Conservation (phyloP, 306 rosid species). For the Oxytropis ochrocephala region DNA sequence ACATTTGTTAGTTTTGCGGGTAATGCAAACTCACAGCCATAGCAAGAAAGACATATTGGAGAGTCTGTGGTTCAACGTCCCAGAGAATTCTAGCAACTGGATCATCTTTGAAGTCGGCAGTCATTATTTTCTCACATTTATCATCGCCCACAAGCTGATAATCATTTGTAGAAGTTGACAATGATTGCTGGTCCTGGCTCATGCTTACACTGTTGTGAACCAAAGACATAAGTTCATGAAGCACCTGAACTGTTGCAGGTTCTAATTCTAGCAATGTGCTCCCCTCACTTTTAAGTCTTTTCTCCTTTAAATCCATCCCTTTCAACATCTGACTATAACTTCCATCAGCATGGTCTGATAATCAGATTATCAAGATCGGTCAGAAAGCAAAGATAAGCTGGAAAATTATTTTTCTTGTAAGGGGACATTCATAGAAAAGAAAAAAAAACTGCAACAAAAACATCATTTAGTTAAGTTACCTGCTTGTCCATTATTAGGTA, state of each 20-base stretch:
- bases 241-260: slow-evolving; percentile 58
- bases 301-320: slow-evolving; percentile 40
- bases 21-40: slow-evolving; percentile 66
- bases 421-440: neutral
- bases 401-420: slow-evolving; percentile 7
- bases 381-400: slow-evolving; percentile 13
- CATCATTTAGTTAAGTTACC: slow-evolving; percentile 36
- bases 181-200: slow-evolving; percentile 33
- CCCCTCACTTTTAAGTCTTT: slow-evolving; percentile 30
- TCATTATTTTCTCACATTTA: slow-evolving; percentile 28
- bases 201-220: slow-evolving; percentile 56
- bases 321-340: slow-evolving; percentile 33
- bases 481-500: slow-evolving; percentile 30
- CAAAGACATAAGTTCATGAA: slow-evolving; percentile 73
- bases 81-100: slow-evolving; percentile 60
- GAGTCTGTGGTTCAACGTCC: slow-evolving; percentile 49
- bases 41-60: slow-evolving; percentile 62
- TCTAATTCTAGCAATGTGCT: slow-evolving; percentile 45
- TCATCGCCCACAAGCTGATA: slow-evolving; percentile 31
- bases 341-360: slow-evolving; percentile 38
- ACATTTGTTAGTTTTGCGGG: slow-evolving; percentile 14
- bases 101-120: slow-evolving; percentile 51
- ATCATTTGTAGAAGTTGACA: slow-evolving; percentile 42
- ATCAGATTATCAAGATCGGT: slow-evolving; percentile 30
- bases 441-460: neutral